A percentile compares a stretch with the other conserved stretches of the same genome.
These are phyloP conservation scores for Cucurbita ficifolia DNA, from an alignment of 306 rosid genomes.

Conservation along the genomic window DNA sequence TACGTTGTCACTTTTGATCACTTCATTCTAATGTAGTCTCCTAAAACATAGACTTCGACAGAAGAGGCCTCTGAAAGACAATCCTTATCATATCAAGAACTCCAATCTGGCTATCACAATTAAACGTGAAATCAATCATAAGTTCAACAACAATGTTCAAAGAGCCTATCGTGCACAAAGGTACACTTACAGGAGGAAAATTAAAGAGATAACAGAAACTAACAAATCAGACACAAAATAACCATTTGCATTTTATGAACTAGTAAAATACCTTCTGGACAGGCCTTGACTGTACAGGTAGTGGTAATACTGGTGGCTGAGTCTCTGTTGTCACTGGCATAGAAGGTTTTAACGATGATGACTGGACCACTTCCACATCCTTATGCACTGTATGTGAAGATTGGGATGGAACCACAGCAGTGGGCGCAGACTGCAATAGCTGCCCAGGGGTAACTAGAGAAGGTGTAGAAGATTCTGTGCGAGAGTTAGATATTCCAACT, in stretches of 20 bases:
- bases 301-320: constrained; percentile 68
- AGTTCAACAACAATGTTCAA: not conserved
- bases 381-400: constrained; percentile 38
- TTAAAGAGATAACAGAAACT: not conserved
- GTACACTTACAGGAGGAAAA: not conserved
- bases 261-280: constrained; percentile 30
- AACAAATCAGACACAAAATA: not conserved
- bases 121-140: not conserved
- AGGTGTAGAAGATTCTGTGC: constrained; percentile 28
- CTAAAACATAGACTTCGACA: not conserved
- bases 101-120: not conserved
- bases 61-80: not conserved
- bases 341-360: constrained; percentile 22
- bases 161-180: not conserved
- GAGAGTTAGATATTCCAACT: constrained; percentile 39
- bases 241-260: not conserved
- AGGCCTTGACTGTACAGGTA: constrained; percentile 40
- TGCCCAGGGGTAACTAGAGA: constrained; percentile 73
- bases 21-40: not conserved
- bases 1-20: too few species aligned
- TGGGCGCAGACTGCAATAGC: constrained; percentile 35
- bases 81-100: not conserved
- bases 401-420: constrained; percentile 31
- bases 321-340: constrained; percentile 36
- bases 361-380: constrained; percentile 71